These are phyloP conservation scores for Sphaerosporella brunnea DNA, from an alignment of 495 filamentous ascomycete species.

Conservation along the genomic window DNA sequence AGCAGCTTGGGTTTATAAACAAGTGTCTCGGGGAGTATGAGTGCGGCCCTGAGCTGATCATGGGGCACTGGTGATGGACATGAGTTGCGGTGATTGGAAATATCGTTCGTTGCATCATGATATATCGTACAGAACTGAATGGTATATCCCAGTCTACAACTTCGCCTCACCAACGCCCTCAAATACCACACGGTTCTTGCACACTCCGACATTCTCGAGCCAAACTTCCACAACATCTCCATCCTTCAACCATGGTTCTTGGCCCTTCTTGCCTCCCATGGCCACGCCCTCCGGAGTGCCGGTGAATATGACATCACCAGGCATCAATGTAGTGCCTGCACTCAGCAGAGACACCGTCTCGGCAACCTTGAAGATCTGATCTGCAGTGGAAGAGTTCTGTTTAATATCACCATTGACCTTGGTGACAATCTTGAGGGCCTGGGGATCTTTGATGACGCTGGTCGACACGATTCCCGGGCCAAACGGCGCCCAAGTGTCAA, in stretches of 20 bases:
- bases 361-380: conserved; percentile 67
- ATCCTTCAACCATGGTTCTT: conserved; percentile 59
- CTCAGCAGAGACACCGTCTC: conserved; percentile 59
- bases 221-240: conserved; percentile 62
- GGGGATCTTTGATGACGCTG: conserved; percentile 41
- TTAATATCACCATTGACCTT: conserved; percentile 51
- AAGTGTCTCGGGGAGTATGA: too few relatives aligned
- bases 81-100: too few relatives aligned
- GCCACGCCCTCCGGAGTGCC: conserved; percentile 74
- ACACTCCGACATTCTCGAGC: conserved; percentile 53
- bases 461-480: conserved; percentile 62
- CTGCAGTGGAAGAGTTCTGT: conserved; percentile 56
- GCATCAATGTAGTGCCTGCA: conserved; percentile 57
- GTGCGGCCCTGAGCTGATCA: too few relatives aligned
- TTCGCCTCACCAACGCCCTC: conserved; percentile 36
- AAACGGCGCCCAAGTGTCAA: conserved; percentile 77
- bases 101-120: too few relatives aligned
- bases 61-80: too few relatives aligned
- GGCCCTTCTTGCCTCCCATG: conserved; percentile 51
- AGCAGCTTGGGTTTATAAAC: too few relatives aligned
- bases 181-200: conserved; percentile 56
- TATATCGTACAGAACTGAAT: too few relatives aligned
- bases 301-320: conserved; percentile 71
- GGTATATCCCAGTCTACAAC: conserved; percentile 13
- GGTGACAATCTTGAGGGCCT: conserved; percentile 47